Conservation (phyloP, 2,329 filamentous ascomycete species). For the Penicillium sp. region DNA sequence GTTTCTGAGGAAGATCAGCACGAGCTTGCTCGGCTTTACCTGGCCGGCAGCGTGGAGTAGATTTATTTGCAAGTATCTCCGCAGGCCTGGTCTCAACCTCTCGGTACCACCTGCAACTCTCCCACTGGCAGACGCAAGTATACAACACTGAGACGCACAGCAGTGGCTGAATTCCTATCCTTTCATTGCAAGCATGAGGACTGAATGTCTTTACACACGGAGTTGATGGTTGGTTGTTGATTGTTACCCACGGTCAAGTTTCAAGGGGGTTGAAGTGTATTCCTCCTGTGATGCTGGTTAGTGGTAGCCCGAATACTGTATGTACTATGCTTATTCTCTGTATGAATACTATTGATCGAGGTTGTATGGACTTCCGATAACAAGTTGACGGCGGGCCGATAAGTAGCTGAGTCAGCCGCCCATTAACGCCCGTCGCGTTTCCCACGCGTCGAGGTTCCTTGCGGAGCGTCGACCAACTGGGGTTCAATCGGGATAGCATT, state of each 20-base stretch:
- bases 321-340: too few relatives aligned
- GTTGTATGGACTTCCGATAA: not conserved
- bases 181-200: slow-evolving; percentile 3
- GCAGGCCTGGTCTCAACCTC: too few relatives aligned
- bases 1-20: slow-evolving; percentile 36
- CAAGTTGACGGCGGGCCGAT: not conserved
- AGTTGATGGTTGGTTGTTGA: not conserved
- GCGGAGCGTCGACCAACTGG: slow-evolving; percentile 13
- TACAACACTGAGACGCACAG: not conserved
- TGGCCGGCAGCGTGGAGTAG: slow-evolving; percentile 28
- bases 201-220: not conserved
- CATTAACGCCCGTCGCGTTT: slow-evolving; percentile 30
- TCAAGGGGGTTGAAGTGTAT: too few relatives aligned
- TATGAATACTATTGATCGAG: too few relatives aligned
- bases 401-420: slow-evolving; percentile 22
- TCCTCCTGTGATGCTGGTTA: too few relatives aligned
- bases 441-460: slow-evolving; percentile 34
- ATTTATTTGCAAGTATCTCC: not conserved
- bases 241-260: too few relatives aligned
- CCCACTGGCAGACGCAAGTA: not conserved
- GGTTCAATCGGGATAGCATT: slow-evolving; percentile 2
- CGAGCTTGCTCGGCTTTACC: slow-evolving; percentile 35
- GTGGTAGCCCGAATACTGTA: too few relatives aligned
- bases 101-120: too few relatives aligned
- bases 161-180: not conserved